A percentile compares a stretch with the other conserved stretches of the same genome.
phyloP scores from a whole-genome alignment of 139 green algal species.

The Raphidocelis subcapitata region DNA sequence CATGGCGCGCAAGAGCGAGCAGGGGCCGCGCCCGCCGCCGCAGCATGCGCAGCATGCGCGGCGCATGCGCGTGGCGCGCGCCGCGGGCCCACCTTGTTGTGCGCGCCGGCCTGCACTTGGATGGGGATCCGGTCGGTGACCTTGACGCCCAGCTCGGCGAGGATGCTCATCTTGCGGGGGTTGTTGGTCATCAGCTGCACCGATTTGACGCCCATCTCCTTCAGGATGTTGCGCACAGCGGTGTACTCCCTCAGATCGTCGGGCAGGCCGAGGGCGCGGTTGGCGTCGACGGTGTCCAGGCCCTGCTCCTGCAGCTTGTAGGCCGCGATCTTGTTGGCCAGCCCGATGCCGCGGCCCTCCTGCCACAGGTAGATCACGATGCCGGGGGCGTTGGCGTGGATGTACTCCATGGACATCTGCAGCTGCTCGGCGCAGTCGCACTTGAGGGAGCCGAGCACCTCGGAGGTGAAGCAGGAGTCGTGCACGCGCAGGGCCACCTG shows the following conservation, averaged over 20 bases:
- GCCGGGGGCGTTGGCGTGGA: slow-evolving; percentile 63
- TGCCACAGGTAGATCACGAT: slow-evolving; percentile 96
- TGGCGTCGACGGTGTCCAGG: slow-evolving; percentile 94
- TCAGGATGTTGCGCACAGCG: slow-evolving; percentile 87
- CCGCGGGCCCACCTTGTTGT: slow-evolving; percentile 67
- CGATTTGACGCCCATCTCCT: slow-evolving; percentile 72
- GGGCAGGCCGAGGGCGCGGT: slow-evolving; percentile 87
- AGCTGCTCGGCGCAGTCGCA: slow-evolving; percentile 96
- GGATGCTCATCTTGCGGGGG: slow-evolving; percentile 83
- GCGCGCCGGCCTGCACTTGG: slow-evolving; percentile 69
- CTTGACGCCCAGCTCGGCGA: slow-evolving; percentile 67
- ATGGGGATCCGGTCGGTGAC: slow-evolving; percentile 83
- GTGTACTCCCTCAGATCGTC: slow-evolving; percentile 94
- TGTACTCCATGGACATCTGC: slow-evolving; percentile 78
- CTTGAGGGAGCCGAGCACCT: slow-evolving; percentile 94
- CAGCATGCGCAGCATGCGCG: no score
- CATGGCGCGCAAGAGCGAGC: no score
- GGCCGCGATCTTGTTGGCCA: slow-evolving; percentile 97
- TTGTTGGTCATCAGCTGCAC: slow-evolving; percentile 94
- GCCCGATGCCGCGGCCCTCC: slow-evolving; percentile 90
- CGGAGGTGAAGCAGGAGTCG: slow-evolving; percentile 95
- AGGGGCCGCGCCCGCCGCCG: no score
- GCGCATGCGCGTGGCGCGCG: no score
- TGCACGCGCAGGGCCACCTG: slow-evolving; percentile 89
- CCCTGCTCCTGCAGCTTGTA: slow-evolving; percentile 92